A percentile compares a stretch with the other conserved stretches of the same genome.
phyloP scores from a whole-genome alignment of 108 stramenopile genomes.

The Conticribra guillardii region DNA sequence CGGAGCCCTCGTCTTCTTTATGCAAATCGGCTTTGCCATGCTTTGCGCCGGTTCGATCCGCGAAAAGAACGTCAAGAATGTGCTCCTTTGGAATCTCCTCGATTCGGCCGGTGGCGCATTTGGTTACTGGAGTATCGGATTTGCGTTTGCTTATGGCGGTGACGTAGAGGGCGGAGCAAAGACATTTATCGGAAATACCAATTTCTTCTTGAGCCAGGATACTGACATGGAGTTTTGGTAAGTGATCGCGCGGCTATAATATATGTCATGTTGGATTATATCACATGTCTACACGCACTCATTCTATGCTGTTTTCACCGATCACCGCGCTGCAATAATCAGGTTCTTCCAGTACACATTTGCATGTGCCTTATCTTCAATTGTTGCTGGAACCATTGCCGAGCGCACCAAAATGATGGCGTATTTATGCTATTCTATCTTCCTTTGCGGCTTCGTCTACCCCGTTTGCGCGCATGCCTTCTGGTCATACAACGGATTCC shows the following conservation, averaged over 20 bases:
- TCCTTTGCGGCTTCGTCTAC: constrained; percentile 70
- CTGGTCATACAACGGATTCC: constrained; percentile 51
- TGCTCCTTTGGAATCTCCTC: constrained; percentile 90
- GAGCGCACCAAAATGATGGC: constrained; percentile 70
- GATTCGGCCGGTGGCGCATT: constrained; percentile 87
- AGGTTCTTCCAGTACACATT: constrained; percentile 72
- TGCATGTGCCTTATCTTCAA: constrained; percentile 58
- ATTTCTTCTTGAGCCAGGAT: constrained; percentile 60
- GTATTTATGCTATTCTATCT: constrained; percentile 65
- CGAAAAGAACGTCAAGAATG: constrained; percentile 87
- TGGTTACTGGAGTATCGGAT: constrained; percentile 86
- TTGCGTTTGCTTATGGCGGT: constrained; percentile 82
- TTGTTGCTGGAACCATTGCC: constrained; percentile 80
- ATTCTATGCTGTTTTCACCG: not conserved
- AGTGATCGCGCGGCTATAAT: not conserved
- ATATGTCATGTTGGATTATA: not conserved
- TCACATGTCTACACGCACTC: constrained; percentile 1
- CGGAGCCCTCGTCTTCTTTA: constrained; percentile 88
- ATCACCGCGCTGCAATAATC: not conserved
- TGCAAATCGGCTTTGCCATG: constrained; percentile 94
- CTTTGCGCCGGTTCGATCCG: constrained; percentile 85
- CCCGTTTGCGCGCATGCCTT: constrained; percentile 58
- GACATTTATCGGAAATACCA: constrained; percentile 71
- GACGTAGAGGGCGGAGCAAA: constrained; percentile 13
- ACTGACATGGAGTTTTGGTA: constrained; percentile 46